Evolutionary conservation across 2,329 filamentous ascomycete species (phyloP), one percentile per base, ranked within the genome.

Genomic region (Arthrobotrys megalospora): DNA sequence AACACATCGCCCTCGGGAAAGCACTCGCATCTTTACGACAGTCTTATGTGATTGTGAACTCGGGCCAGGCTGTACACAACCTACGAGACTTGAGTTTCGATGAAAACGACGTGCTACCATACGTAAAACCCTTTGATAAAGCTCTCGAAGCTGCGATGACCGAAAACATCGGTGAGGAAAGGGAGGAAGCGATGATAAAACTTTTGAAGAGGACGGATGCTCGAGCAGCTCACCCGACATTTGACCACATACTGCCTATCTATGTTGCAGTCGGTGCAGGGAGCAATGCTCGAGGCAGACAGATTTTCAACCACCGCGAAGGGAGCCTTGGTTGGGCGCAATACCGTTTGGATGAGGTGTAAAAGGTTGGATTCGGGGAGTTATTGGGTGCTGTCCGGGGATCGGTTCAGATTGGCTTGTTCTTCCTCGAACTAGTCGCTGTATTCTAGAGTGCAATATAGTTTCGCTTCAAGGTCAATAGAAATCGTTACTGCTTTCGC

Each of bases 61-160:
- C 91, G 0, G 92, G 92, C 10, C 93, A 93, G 91, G 90, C 91
- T 0, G 91, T 92, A 21, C 91, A 92, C 81, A 92, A 92, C 80
- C 85, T 92, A 41, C 86, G 88, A 62, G 80, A 80, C 16, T 85
- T 86, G 81, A 83, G 85, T 12, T 85, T 86, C 80, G 86, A 85
- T 6, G 83, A 86, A 53, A 83, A 85, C 10, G 81, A 81, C 8
- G 87, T 88, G 0, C 79, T 90, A 81, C 87, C 89, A 10, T 91
- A 91, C 81, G 84, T 88, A 0, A 85, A 87, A 41, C 88, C 87
- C 64, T 94, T 93, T 81, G 89, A 95, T 80, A 87, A 90, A 53
- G 89, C 90, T 1, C 85, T 94, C 50, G 90, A 90, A 81, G 88
- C 91, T 19, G 90, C 90, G 0, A 89, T 90, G 32, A 73, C 80